Base-by-base conservation (phyloP, 139 green algal species). In the Mychonastes homosphaera region DNA sequence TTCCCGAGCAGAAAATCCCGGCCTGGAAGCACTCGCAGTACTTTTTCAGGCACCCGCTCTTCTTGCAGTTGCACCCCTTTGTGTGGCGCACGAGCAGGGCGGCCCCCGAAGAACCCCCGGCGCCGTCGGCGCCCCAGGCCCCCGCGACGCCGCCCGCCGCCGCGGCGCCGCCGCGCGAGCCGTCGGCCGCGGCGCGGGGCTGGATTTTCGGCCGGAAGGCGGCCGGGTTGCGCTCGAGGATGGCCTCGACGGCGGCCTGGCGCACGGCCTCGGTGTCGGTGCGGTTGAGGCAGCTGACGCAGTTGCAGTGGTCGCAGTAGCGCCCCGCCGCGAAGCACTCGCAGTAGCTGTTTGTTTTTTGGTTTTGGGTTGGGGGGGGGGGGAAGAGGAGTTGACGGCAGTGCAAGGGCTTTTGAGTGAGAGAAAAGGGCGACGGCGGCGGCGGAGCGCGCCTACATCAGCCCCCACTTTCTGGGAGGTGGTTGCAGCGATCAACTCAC, bases 11-110 rank as follows among this genome's bases (percentile, higher is more conserved):
- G 49, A 77, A 76, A 34, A 92, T 87, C 65, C 67, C 69, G 12
- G 76, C 76, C 74, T 96, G 86, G 72, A 89, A 98, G 84, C 91
- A 98, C 70, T 98, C 91, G 74, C 91, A 98, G 78, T 98, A 98
- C 78, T 96, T 96, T 65, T 98, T 98, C 21, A 85, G 76, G 79
- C 91, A 98, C 43, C 36, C 55, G 33, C 58, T 81, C 74, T 92
- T 94, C 68, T 91, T 92, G 80, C 87, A 95, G 65, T 92, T 91
- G 76, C 87, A 95, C 41, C 19, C 41, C 41, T 9, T 13, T 29
- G 46, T 33, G 13, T 53, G 6, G 23, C 5, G 5, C 24, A n/a
- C 23, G 46, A 26, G 13, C 23, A 6, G 15, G 6, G 46, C 46
- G 12, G 46, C 6, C 5, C 46, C 23, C 15, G 24, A 10, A 21